Conservation (phyloP, 495 filamentous ascomycete species). For the Gamarada debralockiae region DNA sequence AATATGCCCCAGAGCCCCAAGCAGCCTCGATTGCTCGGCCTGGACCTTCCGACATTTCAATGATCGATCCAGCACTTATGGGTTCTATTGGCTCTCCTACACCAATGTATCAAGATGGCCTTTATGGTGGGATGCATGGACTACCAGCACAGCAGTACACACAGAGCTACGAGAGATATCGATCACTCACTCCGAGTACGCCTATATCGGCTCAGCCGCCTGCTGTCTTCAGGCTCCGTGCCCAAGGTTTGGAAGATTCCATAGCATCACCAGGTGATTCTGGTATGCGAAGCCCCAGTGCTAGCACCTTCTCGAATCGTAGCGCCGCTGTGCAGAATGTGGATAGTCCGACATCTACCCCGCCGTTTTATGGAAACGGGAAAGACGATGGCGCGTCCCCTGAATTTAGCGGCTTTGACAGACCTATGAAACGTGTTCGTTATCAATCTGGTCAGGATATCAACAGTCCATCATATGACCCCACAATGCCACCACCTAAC, state of each 20-base stretch:
- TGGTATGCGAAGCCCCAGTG: background rate
- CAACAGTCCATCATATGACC: conserved; percentile 2
- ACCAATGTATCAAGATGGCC: conserved; percentile 1
- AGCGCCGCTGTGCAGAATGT: conserved; percentile 1
- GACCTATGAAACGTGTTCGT: conserved; percentile 14
- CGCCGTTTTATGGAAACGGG: conserved; percentile 1
- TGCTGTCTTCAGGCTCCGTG: conserved; percentile 3
- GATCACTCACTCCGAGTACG: conserved; percentile 1
- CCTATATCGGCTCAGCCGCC: conserved; percentile 1
- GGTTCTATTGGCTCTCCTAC: background rate
- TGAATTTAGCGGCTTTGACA: background rate
- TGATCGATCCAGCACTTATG: conserved; percentile 18
- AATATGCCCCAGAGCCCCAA: background rate
- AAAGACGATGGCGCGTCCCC: background rate
- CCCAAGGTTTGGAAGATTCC: conserved; percentile 1
- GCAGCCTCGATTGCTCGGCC: background rate
- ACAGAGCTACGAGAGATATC: conserved; percentile 22
- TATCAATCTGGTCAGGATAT: conserved; percentile 8
- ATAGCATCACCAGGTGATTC: background rate
- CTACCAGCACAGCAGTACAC: conserved; percentile 7
- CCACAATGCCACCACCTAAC: conserved; percentile 18
- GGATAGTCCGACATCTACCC: conserved; percentile 10
- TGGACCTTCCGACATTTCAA: background rate
- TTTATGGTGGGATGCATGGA: conserved; percentile 1
- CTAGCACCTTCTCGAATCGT: conserved; percentile 5